Evolutionary conservation across 2,329 filamentous ascomycete species (phyloP), one percentile per base, ranked within the genome.

Genomic region (Thelonectria discophora): DNA sequence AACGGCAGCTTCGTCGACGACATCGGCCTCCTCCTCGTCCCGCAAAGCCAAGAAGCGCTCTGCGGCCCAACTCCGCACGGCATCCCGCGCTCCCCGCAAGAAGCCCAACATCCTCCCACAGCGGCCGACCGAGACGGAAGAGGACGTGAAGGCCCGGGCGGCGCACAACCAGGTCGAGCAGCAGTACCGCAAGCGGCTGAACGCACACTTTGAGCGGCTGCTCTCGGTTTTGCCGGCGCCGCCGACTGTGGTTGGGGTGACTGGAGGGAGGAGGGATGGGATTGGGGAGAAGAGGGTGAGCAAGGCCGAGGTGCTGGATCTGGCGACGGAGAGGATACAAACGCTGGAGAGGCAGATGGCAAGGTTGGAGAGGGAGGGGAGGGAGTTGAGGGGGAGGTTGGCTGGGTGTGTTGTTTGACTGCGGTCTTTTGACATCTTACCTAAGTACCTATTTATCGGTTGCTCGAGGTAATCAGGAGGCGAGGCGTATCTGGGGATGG

Each of bases 131-230:
- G 71, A 72, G 56, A 65, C 71, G 34, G 55, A 55, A 1, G 69
- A 72, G 39, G 69, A 73, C 37, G 68, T 70, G 43, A 66, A 70
- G 49, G 72, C 69, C 1, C 66, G 73, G 13, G 73, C 70, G 54
- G 72, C 72, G 46, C 80, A 82, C 66, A 82, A 82, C 69, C 77
- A 81, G 52, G 80, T 82, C 9, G 80, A 82, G 72, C 80, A 81
- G 68, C 79, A 82, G 66, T 82, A 82, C 71, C 78, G 80, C 37
- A 80, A 81, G 71, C 73, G 80, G 21, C 77, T 82, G 34, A 82
- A 82, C 61, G 72, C 74, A 2, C 78, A 82, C 68, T 82, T 81
- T 58, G 79, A 81, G 68, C 73, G 73, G 45, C 76, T 82, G 12
- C 73, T 82, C 1, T 73, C 75, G 39, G 76, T 78, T 0, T 73